These are phyloP conservation scores for Talaromyces borbonicus DNA, from an alignment of 495 filamentous ascomycete genomes.

Conservation along the genomic window DNA sequence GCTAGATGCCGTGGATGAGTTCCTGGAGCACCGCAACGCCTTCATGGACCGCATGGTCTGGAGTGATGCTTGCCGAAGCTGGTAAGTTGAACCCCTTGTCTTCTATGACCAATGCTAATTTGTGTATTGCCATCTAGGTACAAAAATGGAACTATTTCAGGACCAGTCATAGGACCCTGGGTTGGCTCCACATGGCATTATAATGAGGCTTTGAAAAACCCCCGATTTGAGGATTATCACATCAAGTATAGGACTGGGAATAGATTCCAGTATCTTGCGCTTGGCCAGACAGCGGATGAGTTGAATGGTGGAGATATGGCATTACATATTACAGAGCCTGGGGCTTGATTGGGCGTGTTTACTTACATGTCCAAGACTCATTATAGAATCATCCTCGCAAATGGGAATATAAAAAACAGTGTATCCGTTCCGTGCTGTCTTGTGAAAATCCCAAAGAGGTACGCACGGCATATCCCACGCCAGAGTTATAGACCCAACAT, in stretches of 20 bases:
- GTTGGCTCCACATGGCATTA: constrained; percentile 34
- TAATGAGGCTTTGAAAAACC: constrained; percentile 37
- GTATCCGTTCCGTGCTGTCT: no score
- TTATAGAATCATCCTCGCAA: no score
- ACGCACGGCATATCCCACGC: no score
- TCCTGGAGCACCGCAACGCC: constrained; percentile 22
- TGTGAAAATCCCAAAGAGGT: no score
- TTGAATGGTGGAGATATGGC: constrained; percentile 11
- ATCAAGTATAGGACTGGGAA: constrained; percentile 23
- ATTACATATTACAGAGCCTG: no score
- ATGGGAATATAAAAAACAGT: no score
- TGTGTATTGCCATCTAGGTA: constrained; percentile 36
- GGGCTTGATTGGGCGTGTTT: no score
- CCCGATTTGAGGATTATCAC: constrained; percentile 42
- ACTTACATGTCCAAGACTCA: no score
- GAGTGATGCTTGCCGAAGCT: no score
- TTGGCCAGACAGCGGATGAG: constrained; percentile 25
- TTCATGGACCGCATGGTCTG: constrained; percentile 32
- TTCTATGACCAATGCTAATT: no score
- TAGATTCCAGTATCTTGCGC: constrained; percentile 39
- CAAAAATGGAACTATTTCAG: constrained; percentile 17
- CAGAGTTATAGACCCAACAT: no score
- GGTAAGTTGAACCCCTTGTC: no score
- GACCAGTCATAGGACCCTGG: constrained; percentile 22
- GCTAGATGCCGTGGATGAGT: constrained; percentile 21